Evolutionary conservation across 805 yeast species (phyloP).

Genomic region (Tetrapisispora phaffii): DNA sequence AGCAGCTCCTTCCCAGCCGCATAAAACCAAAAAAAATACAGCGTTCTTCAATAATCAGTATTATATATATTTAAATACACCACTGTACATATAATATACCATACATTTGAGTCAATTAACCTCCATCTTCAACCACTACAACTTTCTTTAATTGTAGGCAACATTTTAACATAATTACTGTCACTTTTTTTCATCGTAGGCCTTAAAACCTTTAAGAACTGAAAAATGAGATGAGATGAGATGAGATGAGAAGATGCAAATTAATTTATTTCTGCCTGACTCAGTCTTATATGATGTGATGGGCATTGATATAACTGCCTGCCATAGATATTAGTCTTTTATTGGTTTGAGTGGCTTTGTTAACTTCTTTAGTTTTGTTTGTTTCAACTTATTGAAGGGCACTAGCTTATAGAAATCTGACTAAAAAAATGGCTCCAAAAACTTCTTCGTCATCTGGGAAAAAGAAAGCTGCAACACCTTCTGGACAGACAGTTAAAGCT

Average conservation of each 20-base stretch:
- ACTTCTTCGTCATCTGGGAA: constrained; percentile 14
- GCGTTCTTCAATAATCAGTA: too few relatives aligned
- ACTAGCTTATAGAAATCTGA: not conserved
- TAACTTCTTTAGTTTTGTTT: not conserved
- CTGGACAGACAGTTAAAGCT: constrained; percentile 12
- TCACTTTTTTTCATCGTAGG: not conserved
- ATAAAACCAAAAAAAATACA: not conserved
- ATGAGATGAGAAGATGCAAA: not conserved
- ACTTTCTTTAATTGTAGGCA: not conserved
- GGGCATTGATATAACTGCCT: too few relatives aligned
- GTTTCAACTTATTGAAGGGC: not conserved
- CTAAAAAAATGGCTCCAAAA: constrained; percentile 13
- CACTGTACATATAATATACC: not conserved
- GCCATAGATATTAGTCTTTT: too few relatives aligned
- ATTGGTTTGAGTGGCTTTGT: too few relatives aligned
- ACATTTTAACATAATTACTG: too few relatives aligned
- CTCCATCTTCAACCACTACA: not conserved
- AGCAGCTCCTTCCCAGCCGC: constrained; percentile 51
- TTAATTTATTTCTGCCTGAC: too few relatives aligned
- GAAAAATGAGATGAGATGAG: constrained; percentile 1
- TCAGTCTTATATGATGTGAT: too few relatives aligned
- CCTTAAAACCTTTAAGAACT: not conserved
- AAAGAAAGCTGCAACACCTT: constrained; percentile 18
- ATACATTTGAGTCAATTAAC: not conserved
- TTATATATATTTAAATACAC: not conserved